Evolutionary conservation across 805 yeast species (phyloP), one percentile per base, ranked within the genome.

Genomic region (Pichia rugopelliculosa): DNA sequence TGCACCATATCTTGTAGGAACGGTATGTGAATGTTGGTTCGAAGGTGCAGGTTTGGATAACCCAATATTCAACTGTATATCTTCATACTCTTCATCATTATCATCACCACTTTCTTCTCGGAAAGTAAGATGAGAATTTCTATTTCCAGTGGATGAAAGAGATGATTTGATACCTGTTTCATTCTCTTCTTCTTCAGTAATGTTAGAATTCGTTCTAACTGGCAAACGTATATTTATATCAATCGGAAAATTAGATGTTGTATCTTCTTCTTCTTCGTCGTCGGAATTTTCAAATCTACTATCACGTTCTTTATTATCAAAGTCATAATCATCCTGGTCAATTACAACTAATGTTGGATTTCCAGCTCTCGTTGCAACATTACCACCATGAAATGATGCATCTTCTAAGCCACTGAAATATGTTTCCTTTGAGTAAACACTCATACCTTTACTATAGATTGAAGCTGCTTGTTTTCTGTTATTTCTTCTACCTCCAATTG

Each of bases 311-410:
- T n/a, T 24, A 25, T 50, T 52, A 26, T 61, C 64, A 44, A 47
- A 57, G 37, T 59, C 50, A 49, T 62, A 60, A 10, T 45, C 42
- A 27, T 63, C 62, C 39, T 59, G 59, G n/a, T 53, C 56, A n/a
- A 61, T 47, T 5, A 57, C 49, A 30, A 64, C 60, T 23, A 62
- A 41, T 18, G 51, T 46, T 15, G 67, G 66, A 12, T 50, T 50
- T 1, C 59, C 59, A 11, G 59, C 64, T 39, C 53, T 53, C 5
- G 61, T 56, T 15, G 64, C 66, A 27, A 63, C 55, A 20, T 58
- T 58, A 17, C 65, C 68, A 22, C 62, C 65, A 48, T 61, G 60
- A 20, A 64, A 52, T 20, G 66, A 61, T 5, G 66, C 68, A 39
- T 60, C 56, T 33, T 64, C 68, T 24, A 64, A 39, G 41, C 59